A percentile compares a stretch with the other conserved stretches of the same genome.
These are phyloP conservation scores for Leishmania tropica DNA, from an alignment of 208 protist genomes.

Conservation along the genomic window DNA sequence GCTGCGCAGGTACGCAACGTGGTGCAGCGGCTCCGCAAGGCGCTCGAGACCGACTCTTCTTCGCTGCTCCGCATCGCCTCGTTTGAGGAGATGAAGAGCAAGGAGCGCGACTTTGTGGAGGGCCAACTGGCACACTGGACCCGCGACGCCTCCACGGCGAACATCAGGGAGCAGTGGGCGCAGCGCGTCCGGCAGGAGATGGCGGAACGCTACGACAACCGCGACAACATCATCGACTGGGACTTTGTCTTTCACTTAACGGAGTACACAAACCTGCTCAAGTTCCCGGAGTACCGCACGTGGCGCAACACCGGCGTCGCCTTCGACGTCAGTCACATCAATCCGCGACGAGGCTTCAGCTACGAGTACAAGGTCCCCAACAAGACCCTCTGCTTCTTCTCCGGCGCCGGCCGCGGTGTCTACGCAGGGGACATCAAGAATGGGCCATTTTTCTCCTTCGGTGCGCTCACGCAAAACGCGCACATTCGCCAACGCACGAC, in stretches of 20 bases:
- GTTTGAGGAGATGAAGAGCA: constrained; percentile 85
- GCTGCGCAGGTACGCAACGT: constrained; percentile 76
- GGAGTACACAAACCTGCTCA: constrained; percentile 88
- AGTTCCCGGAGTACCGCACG: constrained; percentile 89
- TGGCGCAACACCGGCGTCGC: constrained; percentile 90
- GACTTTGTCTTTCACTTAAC: constrained; percentile 88
- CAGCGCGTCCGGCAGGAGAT: constrained; percentile 84
- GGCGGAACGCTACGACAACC: constrained; percentile 92
- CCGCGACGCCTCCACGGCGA: constrained; percentile 50
- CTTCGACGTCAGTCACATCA: constrained; percentile 87
- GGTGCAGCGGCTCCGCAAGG: constrained; percentile 56
- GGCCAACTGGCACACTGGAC: constrained; percentile 82
- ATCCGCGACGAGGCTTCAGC: constrained; percentile 75
- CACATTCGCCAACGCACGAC: constrained; percentile 68
- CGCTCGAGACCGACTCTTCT: constrained; percentile 36
- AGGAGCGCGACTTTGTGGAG: constrained; percentile 89
- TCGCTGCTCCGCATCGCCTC: constrained; percentile 42
- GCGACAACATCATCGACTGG: constrained; percentile 94
- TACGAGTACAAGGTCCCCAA: constrained; percentile 85
- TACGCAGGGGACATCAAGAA: constrained; percentile 89
- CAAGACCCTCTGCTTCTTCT: constrained; percentile 89
- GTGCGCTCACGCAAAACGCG: constrained; percentile 71
- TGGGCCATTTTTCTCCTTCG: constrained; percentile 85
- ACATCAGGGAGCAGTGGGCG: constrained; percentile 68
- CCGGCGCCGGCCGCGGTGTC: constrained; percentile 57